phyloP scores from a whole-genome alignment of 208 protist genomes.

The Wallacemonas rigidus region DNA sequence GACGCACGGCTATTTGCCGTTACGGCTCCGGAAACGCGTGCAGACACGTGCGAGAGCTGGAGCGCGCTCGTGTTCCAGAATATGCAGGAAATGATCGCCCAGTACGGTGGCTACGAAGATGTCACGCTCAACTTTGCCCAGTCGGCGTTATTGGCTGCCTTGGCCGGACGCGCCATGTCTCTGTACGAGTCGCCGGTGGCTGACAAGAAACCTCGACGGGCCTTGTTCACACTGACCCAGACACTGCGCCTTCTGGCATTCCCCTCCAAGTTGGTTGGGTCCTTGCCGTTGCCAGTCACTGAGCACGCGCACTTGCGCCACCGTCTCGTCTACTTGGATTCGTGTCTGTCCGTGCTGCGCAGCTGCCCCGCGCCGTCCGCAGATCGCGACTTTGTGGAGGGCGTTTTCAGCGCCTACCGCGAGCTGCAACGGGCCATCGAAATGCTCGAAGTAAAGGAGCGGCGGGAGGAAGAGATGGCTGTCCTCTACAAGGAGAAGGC shows the following conservation, averaged over 20 bases:
- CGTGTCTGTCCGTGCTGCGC: constrained; percentile 64
- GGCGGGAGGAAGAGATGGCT: constrained; percentile 68
- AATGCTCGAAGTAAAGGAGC: constrained; percentile 80
- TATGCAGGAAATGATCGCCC: constrained; percentile 55
- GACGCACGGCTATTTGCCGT: constrained; percentile 62
- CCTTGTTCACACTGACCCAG: constrained; percentile 47
- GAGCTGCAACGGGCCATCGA: constrained; percentile 70
- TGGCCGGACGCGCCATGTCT: constrained; percentile 65
- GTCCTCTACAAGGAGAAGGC: constrained; percentile 93
- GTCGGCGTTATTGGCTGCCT: constrained; percentile 67
- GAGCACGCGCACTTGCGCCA: constrained; percentile 43
- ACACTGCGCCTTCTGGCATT: constrained; percentile 72
- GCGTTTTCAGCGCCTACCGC: constrained; percentile 65
- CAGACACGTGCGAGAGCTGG: constrained; percentile 44
- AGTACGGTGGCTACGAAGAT: constrained; percentile 89
- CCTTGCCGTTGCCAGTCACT: constrained; percentile 30
- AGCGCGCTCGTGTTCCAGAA: constrained; percentile 79
- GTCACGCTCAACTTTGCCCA: constrained; percentile 80
- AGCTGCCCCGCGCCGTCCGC: constrained; percentile 48
- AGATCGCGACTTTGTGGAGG: constrained; percentile 59
- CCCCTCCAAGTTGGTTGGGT: constrained; percentile 31
- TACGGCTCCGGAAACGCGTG: constrained; percentile 6
- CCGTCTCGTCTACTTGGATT: constrained; percentile 76
- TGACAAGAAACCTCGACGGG: constrained; percentile 11
- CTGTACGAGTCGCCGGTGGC: constrained; percentile 13